These are phyloP conservation scores for Camellia lanceoleosa DNA, from an alignment of 148 eudicot species.

Conservation along the genomic window DNA sequence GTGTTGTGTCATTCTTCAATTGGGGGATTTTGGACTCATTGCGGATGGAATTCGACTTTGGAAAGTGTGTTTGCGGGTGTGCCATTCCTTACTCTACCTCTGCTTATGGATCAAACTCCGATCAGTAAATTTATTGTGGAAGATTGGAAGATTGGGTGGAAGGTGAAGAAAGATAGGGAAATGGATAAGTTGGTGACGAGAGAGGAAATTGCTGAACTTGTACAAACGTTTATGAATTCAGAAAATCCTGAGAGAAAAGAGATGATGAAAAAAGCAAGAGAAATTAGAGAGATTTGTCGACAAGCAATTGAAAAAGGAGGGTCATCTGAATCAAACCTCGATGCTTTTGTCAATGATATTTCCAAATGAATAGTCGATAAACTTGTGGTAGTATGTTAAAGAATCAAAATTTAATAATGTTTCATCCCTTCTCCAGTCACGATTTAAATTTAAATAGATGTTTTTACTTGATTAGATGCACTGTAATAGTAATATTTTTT, in stretches of 20 bases:
- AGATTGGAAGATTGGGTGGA: conserved; percentile 44
- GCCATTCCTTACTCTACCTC: conserved; percentile 37
- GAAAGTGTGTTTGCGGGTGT: conserved; percentile 31
- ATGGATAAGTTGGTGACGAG: conserved; percentile 23
- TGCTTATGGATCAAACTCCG: conserved; percentile 27
- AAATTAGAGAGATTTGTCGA: conserved; percentile 13
- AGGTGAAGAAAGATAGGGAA: conserved; percentile 18
- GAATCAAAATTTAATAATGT: too few species aligned
- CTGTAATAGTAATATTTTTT: too few species aligned
- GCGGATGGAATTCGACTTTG: conserved; percentile 37
- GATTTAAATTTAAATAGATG: too few species aligned
- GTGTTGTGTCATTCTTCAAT: conserved; percentile 32
- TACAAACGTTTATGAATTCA: conserved; percentile 38
- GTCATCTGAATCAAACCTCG: conserved; percentile 9
- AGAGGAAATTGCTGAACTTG: conserved; percentile 20
- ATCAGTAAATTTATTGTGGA: conserved; percentile 36
- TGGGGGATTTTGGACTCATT: conserved; percentile 38
- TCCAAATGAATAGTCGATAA: background rate
- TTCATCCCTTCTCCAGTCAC: too few species aligned
- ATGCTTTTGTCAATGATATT: conserved; percentile 7
- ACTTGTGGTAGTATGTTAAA: too few species aligned
- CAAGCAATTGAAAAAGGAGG: conserved; percentile 28
- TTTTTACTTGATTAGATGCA: too few species aligned
- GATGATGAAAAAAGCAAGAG: background rate
- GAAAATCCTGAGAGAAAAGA: conserved; percentile 16